Evolutionary conservation across 768 basidiomycete genomes (phyloP), one percentile per base, ranked within the genome.

Genomic region (Hortiboletus flavorubellus): DNA sequence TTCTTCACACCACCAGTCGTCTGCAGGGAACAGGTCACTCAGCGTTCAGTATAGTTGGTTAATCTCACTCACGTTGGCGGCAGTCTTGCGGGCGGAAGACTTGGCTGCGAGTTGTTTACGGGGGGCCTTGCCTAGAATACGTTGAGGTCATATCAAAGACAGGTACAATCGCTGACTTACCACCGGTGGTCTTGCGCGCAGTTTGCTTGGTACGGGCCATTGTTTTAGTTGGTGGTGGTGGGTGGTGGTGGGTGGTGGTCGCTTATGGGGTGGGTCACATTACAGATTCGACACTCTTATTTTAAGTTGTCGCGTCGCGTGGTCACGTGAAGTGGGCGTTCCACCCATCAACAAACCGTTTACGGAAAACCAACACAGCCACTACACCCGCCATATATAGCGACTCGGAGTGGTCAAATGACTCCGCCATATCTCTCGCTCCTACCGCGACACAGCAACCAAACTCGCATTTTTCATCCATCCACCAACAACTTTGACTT

Each of bases 1-100:
- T 93, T 93, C 87, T 93, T 93, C 59, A 93, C 91, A 80, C 91
- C 91, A 78, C 91, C 91, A 59, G 90, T 82, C 38, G 84, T 73
- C 71, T 78, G 75, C 56, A 51, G 54, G 15, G 53, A 23, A 14
- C 5, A 26, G 54, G 55, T 43, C 15, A 56, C 14, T 15, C 15
- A 35, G 8, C 7, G 14, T 33, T 5, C 10, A 18, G 10, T 2
- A 1, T 0, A 43, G 3, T 50, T 16, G 16, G 38, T 7, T 54
- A 34, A 45, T 4, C 1, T 63, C 37, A 63, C 75, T 64, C 41
- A 81, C 80, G 51, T 83, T 62, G 12, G 59, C 44, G 0, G 64
- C 60, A 11, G 64, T 84, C 73, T 86, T 85, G 54, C 84, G 80
- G 2, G 82, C 83, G 40, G 71, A 60, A 3, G 83, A 85, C 74